Evolutionary conservation across 23 red algal species (phyloP).

Genomic region (Agarophyton chilense): DNA sequence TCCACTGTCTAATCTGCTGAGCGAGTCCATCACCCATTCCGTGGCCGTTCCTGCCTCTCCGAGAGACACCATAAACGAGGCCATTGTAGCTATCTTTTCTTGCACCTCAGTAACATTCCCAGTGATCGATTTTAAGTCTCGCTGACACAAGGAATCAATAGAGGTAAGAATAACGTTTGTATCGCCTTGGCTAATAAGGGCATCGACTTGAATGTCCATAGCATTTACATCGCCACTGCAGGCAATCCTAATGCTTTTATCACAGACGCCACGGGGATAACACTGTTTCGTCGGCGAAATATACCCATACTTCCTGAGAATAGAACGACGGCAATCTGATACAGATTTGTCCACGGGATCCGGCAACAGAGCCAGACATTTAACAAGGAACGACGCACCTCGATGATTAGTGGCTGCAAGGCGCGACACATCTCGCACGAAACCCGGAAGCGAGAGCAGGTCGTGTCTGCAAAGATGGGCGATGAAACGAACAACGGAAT

Average conservation of each 20-base stretch:
- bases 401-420: slow-evolving; percentile 22
- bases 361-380: slow-evolving; percentile 49
- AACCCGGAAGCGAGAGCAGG: slow-evolving; percentile 32
- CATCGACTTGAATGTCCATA: not conserved
- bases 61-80: slow-evolving; percentile 35
- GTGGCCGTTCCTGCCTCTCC: slow-evolving; percentile 35
- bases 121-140: not conserved
- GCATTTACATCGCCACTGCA: not conserved
- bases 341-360: slow-evolving; percentile 34
- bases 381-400: slow-evolving; percentile 34
- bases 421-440: slow-evolving; percentile 38
- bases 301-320: slow-evolving; percentile 61
- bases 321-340: slow-evolving; percentile 33
- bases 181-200: not conserved
- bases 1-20: not conserved
- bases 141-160: slow-evolving; percentile 35
- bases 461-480: slow-evolving; percentile 46
- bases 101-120: not conserved
- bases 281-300: not conserved
- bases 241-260: slow-evolving; percentile 9
- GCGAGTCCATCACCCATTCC: slow-evolving; percentile 42
- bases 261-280: not conserved
- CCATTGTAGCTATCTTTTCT: slow-evolving; percentile 10
- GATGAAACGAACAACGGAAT: slow-evolving; percentile 49
- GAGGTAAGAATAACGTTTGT: slow-evolving; percentile 33